Base-by-base conservation (phyloP, 1,284 basidiomycete species). In the Gymnopus androsaceus region DNA sequence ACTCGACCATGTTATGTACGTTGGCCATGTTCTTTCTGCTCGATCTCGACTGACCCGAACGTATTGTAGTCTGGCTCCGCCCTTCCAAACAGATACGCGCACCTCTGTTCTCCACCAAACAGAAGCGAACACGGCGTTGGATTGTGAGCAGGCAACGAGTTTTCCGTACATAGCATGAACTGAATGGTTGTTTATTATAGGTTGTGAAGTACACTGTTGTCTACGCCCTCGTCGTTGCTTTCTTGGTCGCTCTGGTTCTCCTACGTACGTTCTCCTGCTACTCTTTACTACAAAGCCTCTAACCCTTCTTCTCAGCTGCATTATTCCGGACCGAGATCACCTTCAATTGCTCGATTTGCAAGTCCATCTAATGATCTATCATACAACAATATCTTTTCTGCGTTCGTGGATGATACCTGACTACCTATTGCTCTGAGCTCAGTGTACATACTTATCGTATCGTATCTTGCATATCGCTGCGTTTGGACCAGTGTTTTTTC, bases 21-120 rank as follows among this genome's bases (percentile, higher is more conserved):
- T 80, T n/a, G 6, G n/a, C n/a, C 28, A 56, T 58, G 41, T 36
- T 41, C n/a, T 40, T 57, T 57, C 19, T 15, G 5, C 30, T 33
- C 58, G 34, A 54, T 14, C 49, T 59, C 2, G 48, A 44, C 61
- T 70, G n/a, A 66, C 54, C 19, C n/a, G 23, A 57, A 40, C n/a
- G n/a, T n/a, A 4, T 34, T 53, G 25, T 49, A 92, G 91, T 94
- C 76, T 94, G 92, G 92, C 76, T 94, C 55, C 88, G 90, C 51
- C 90, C 91, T 5, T 92, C 92, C 41, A 95, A 94, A 75, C 94
- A 96, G 75, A 97, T 97, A 64, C 90, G 94, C 50, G 84, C 95
- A 14, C 96, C 96, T 21, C 82, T 99, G 61, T 99, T 96, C 80
- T 95, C 93, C 15, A 92, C 89, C 52, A 94, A 94, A 73, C 93